Base-by-base conservation (phyloP, 2,329 filamentous ascomycete genomes). In the Ceratocystis eucalypticola region DNA sequence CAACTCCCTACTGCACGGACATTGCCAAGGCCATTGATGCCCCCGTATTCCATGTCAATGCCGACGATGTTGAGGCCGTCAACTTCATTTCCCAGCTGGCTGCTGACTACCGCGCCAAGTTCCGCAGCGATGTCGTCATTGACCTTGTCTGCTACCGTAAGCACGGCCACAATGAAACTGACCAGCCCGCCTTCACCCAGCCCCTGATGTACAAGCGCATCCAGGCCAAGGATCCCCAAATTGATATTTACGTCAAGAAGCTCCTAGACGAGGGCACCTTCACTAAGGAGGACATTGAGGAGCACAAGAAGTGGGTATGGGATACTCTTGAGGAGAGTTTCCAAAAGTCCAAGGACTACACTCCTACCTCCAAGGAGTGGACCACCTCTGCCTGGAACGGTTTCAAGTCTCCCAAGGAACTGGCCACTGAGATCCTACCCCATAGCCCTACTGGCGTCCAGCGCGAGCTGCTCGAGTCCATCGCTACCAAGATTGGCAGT, bases 301-400 rank as follows among this genome's bases (percentile, higher is more conserved):
- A 99, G 82, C 94, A 99, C 83, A 96, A 96, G 83, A 89, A 95
- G 76, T 99, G 94, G 94, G 94, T 97, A 68, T 99, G 93, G 94
- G 89, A 89, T 69, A 97, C 97, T 92, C 83, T 99, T 67, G 93
- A 96, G 74, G 93, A 97, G 77, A 96, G 91, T 79, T 99, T 97
- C 77, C 83, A 91, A 73, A 91, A 93, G 78, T 96, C 92, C 78
- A 97, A 95, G 79, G 93, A 99, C 73, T 99, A 99, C 78, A 88
- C 93, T 76, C 91, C 94, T 59, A 95, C 89, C 50, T 89, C 92
- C 70, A 96, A 96, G 80, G 94, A 99, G 78, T 99, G 94, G 94
- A 86, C 96, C 71, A 97, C 94, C 7, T 96, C 92, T 64, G 93
- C 94, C 66, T 99, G 94, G 94, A 96, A 99, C 79, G 93, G 93